These are phyloP conservation scores for Thermothelomyces thermophilus DNA, from an alignment of 2,329 filamentous ascomycete genomes.

Conservation along the genomic window DNA sequence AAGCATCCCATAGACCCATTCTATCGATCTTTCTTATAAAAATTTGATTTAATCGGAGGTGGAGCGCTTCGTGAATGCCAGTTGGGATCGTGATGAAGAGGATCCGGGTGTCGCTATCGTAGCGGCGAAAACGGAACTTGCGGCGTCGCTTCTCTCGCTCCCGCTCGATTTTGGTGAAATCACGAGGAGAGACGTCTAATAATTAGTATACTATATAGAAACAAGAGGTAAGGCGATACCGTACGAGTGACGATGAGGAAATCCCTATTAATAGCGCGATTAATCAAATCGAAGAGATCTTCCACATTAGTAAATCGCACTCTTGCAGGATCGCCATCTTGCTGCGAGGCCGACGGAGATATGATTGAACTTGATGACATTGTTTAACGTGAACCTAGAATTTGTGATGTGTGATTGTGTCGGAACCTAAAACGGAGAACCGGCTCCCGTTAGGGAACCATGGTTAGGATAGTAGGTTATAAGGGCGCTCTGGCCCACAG, in stretches of 20 bases:
- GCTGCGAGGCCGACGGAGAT: background rate
- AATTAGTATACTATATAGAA: background rate
- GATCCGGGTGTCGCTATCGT: background rate
- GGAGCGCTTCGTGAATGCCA: background rate
- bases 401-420: no score
- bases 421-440: no score
- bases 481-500: no score
- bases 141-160: conserved; percentile 2
- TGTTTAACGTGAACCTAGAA: no score
- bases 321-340: no score
- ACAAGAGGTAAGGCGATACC: background rate
- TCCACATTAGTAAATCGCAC: background rate
- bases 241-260: background rate
- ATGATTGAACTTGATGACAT: no score
- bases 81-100: conserved; percentile 6
- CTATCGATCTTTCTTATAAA: background rate
- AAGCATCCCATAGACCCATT: background rate
- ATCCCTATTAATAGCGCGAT: background rate
- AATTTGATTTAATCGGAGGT: background rate
- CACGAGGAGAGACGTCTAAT: background rate
- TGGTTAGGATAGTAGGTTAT: no score
- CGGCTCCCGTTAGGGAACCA: no score
- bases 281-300: background rate
- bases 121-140: conserved; percentile 11
- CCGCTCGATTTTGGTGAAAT: background rate